Evolutionary conservation across 495 filamentous ascomycete species (phyloP).

Genomic region (Penicillium dipodomyicola): DNA sequence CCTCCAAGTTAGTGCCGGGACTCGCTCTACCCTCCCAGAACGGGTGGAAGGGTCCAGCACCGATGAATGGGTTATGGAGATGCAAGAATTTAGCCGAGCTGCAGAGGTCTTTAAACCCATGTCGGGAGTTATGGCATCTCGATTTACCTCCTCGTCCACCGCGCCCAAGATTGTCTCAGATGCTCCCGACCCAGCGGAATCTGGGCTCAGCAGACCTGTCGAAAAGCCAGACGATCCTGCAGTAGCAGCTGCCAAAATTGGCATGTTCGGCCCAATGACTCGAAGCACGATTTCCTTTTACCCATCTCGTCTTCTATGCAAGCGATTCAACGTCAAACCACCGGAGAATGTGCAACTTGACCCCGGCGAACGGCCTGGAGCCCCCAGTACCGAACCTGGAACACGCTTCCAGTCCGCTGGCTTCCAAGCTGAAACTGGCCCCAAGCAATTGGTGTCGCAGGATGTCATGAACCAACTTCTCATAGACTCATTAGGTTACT

Average conservation of each 20-base stretch:
- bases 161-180: conserved; percentile 45
- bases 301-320: conserved; percentile 83
- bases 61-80: conserved; percentile 76
- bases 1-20: conserved; percentile 73
- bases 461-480: conserved; percentile 42
- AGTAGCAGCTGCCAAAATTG: conserved; percentile 81
- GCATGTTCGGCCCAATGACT: conserved; percentile 92
- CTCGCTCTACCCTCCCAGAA: conserved; percentile 58
- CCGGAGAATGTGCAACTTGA: conserved; percentile 69
- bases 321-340: conserved; percentile 82
- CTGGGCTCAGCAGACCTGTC: conserved; percentile 53
- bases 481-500: conserved; percentile 26
- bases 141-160: conserved; percentile 75
- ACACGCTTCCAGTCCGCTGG: conserved; percentile 39
- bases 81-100: conserved; percentile 82
- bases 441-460: conserved; percentile 41
- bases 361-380: conserved; percentile 37
- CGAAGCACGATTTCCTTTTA: conserved; percentile 68
- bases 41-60: conserved; percentile 53
- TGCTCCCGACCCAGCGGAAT: conserved; percentile 35
- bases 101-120: conserved; percentile 92
- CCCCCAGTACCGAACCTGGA: conserved; percentile 20
- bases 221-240: conserved; percentile 74
- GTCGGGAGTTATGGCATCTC: conserved; percentile 84
- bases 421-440: conserved; percentile 31